These are phyloP conservation scores for Starmerella bombicola DNA, from an alignment of 805 yeast genomes.

Conservation along the genomic window DNA sequence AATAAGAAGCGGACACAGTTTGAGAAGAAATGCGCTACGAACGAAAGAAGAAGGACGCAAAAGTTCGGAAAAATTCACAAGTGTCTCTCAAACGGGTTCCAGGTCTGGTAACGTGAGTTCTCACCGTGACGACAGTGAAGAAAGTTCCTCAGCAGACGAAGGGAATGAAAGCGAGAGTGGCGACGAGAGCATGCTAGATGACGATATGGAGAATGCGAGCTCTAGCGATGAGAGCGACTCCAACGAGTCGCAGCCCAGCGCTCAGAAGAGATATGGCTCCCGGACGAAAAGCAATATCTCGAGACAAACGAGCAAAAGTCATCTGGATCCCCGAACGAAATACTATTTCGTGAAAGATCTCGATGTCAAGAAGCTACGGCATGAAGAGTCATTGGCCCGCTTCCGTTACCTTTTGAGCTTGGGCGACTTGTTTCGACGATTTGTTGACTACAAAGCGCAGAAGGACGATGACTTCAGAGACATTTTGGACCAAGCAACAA, in stretches of 20 bases:
- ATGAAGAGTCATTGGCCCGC: constrained; percentile 53
- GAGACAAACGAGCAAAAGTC: too few species aligned
- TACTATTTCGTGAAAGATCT: constrained; percentile 12
- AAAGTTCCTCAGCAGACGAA: too few species aligned
- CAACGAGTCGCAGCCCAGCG: neutral
- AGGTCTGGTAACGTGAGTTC: too few species aligned
- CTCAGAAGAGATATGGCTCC: neutral
- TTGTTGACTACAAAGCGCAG: constrained; percentile 66
- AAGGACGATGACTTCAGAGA: constrained; percentile 49
- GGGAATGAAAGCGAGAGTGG: constrained; percentile 1
- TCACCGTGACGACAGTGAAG: too few species aligned
- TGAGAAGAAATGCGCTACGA: too few species aligned
- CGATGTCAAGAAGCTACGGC: constrained; percentile 11
- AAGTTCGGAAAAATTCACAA: neutral
- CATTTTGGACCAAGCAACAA: constrained; percentile 28
- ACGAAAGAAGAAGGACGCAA: too few species aligned
- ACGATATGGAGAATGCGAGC: neutral
- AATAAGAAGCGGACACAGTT: neutral
- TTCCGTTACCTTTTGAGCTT: constrained; percentile 67
- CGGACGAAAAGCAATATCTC: too few species aligned
- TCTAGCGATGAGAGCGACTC: neutral
- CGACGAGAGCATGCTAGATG: constrained; percentile 1
- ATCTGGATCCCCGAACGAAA: constrained; percentile 10
- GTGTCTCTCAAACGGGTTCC: neutral
- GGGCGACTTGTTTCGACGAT: constrained; percentile 75